Base-by-base conservation (phyloP, 768 basidiomycete species). In the Pleurotus ostreatus region DNA sequence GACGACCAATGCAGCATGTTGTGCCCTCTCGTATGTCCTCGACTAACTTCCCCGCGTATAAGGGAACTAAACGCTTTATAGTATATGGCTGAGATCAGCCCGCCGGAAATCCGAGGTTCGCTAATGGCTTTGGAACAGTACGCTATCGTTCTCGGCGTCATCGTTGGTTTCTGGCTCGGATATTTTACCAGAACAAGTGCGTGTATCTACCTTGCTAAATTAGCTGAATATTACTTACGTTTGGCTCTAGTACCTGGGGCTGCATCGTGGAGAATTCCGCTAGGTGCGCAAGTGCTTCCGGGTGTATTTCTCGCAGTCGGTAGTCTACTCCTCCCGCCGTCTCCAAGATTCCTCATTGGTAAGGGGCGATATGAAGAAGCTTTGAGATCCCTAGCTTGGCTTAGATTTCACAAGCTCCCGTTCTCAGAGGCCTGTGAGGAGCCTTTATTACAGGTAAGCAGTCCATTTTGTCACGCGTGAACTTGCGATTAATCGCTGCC, bases 21-120 rank as follows among this genome's bases (percentile, higher is more conserved):
- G 9, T 53, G 51, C 26, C 51, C 51, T 41, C 51, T 53, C 8
- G 51, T 25, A 23, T 41, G 20, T 44, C 43, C n/a, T 44, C 26
- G 15, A 23, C 20, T 8, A 53, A 4, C n/a, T 40, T 41, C 7
- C 37, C 2, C 13, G 12, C 25, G 4, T 37, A 12, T 7, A 6
- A 34, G 0, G 12, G 15, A 26, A 16, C 30, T 22, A 25, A 16
- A 41, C 39, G 73, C 91, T n/a, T 83, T 83, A 0, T 71, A 92
- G 20, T 92, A 92, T 68, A 90, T 92, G 78, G 84, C 89, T 1
- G 90, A 93, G 70, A 93, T 93, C 51, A 86, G 86, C 59, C 81
- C 89, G 8, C 89, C 90, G 0, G 89, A 91, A 68, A 76, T 87
- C 0, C 79, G 91, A 13, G 90, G 90, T 8, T 89, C 89, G 0